Percentiles rank a stretch among this genome's conserved stretches.
phyloP scores from a whole-genome alignment of 2,329 filamentous ascomycete genomes.

The Cucurbitaria berberidis region DNA sequence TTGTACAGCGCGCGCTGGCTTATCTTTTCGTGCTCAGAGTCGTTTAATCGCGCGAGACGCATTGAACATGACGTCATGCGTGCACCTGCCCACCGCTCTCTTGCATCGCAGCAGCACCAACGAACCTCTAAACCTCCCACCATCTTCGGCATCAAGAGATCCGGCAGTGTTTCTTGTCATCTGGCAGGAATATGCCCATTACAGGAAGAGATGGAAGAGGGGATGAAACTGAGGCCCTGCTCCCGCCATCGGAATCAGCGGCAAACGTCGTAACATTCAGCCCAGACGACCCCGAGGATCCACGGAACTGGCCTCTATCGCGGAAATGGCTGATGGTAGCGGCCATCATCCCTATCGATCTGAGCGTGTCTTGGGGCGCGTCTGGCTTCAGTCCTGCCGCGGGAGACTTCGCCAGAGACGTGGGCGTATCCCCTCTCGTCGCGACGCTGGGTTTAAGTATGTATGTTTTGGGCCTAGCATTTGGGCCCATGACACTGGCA shows the following conservation, averaged over 20 bases:
- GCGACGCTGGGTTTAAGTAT: conserved; percentile 55
- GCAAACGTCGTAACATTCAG: conserved; percentile 21
- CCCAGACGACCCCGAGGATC: conserved; percentile 36
- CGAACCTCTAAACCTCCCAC: neutral
- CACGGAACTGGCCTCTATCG: conserved; percentile 41
- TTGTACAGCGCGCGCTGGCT: too few species aligned
- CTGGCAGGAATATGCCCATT: neutral
- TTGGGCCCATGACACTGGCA: conserved; percentile 47
- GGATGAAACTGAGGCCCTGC: conserved; percentile 15
- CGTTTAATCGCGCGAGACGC: neutral
- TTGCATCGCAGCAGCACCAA: neutral
- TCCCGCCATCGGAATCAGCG: conserved; percentile 1
- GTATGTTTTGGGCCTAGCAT: conserved; percentile 56
- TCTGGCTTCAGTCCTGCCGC: conserved; percentile 56
- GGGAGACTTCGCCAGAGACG: conserved; percentile 51
- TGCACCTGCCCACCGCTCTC: neutral
- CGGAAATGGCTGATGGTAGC: conserved; percentile 47
- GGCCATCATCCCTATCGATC: conserved; percentile 45
- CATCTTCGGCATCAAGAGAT: neutral
- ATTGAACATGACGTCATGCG: neutral
- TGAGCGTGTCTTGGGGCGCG: conserved; percentile 52
- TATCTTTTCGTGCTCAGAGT: too few species aligned
- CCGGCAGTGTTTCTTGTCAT: neutral
- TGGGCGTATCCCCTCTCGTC: conserved; percentile 50
- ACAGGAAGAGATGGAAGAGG: conserved; percentile 1